Conservation (phyloP, 2,329 filamentous ascomycete genomes). For the Colletotrichum chrysophilum region DNA sequence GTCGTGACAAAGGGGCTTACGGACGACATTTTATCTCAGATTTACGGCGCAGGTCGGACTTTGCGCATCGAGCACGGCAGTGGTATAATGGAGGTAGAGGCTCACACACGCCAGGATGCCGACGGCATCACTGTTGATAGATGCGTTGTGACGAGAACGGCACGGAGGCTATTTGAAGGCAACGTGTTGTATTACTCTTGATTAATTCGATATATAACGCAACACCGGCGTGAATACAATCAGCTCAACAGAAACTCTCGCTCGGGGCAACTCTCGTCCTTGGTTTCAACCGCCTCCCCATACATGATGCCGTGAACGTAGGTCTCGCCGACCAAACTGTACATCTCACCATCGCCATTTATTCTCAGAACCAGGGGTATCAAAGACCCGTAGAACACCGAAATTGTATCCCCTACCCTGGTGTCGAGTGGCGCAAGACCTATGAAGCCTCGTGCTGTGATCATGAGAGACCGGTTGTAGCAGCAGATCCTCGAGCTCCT, state of each 20-base stretch:
- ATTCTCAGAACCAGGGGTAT: background rate
- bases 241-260: background rate
- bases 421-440: background rate
- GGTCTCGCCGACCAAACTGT: background rate
- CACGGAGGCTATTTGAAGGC: constrained; percentile 36
- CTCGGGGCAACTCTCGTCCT: background rate
- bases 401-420: background rate
- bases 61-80: constrained; percentile 30
- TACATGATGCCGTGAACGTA: background rate
- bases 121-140: constrained; percentile 26
- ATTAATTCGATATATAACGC: background rate
- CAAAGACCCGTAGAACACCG: background rate
- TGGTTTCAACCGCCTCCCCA: background rate
- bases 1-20: background rate
- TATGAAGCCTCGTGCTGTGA: background rate
- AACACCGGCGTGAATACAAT: background rate
- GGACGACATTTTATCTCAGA: background rate
- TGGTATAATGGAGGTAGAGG: constrained; percentile 32
- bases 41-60: background rate
- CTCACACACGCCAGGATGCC: constrained; percentile 20
- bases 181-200: constrained; percentile 30
- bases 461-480: background rate
- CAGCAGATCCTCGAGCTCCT: background rate
- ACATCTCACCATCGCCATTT: background rate
- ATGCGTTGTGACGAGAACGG: constrained; percentile 34